These are phyloP conservation scores for Voacanga thouarsii DNA, from an alignment of 257 asterid species.

Conservation along the genomic window DNA sequence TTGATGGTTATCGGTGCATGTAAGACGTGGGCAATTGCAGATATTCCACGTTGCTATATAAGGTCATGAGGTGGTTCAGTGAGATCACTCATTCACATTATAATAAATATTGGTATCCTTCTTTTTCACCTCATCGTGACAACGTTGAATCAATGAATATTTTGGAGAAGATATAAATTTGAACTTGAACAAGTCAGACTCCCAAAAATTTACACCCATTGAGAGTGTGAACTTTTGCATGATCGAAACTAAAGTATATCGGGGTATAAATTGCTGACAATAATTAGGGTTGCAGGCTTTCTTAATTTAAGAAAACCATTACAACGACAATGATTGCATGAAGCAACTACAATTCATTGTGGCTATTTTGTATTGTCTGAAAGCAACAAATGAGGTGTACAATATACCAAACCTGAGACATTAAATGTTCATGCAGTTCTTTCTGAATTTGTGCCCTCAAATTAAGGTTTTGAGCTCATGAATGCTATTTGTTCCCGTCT, in stretches of 20 bases:
- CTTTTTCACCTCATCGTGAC: background rate
- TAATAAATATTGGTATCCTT: background rate
- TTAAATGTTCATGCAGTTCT: background rate
- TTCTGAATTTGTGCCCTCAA: background rate
- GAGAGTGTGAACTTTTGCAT: no score
- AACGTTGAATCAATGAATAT: no score
- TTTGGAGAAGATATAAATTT: no score
- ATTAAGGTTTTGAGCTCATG: slow-evolving; percentile 14
- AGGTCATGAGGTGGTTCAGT: background rate
- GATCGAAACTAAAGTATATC: no score
- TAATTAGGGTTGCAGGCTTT: no score
- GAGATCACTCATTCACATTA: no score
- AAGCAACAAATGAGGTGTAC: no score
- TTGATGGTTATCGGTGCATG: background rate
- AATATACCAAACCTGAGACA: background rate
- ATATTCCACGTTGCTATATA: slow-evolving; percentile 5
- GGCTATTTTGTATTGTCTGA: background rate
- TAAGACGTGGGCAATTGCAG: slow-evolving; percentile 2
- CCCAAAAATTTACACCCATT: no score
- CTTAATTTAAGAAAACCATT: no score
- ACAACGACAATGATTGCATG: no score
- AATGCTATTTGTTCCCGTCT: background rate
- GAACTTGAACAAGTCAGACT: no score
- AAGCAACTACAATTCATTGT: background rate
- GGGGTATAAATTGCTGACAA: no score